A percentile compares a stretch with the other conserved stretches of the same genome.
Conservation (phyloP, 495 filamentous ascomycete genomes). For the Penicillium flavigenum region DNA sequence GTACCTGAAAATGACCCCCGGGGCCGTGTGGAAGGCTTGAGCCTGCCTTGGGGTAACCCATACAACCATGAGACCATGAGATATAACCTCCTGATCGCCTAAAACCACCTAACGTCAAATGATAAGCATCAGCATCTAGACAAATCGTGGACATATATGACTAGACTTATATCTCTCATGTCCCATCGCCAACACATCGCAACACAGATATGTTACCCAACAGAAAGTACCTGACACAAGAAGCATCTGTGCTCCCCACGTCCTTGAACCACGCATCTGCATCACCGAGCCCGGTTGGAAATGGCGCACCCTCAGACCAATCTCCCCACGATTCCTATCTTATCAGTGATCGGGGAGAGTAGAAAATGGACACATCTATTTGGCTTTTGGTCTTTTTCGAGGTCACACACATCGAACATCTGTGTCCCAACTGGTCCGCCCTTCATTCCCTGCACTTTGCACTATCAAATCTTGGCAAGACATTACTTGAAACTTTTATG, state of each 20-base stretch:
- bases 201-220: slow-evolving; percentile 10
- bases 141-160: neutral
- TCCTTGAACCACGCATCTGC: slow-evolving; percentile 11
- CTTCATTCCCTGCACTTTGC: slow-evolving; percentile 6
- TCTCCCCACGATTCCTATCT: slow-evolving; percentile 9
- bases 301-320: neutral
- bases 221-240: slow-evolving; percentile 3
- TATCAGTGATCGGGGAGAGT: neutral
- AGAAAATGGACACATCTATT: slow-evolving; percentile 4
- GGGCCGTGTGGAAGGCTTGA: slow-evolving; percentile 5
- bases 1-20: slow-evolving; percentile 3
- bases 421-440: slow-evolving; percentile 4
- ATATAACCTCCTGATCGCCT: neutral
- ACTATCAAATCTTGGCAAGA: slow-evolving; percentile 14
- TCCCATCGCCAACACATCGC: neutral
- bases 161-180: neutral
- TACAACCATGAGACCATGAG: slow-evolving; percentile 4
- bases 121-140: neutral
- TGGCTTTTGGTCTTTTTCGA: neutral
- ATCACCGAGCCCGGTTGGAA: slow-evolving; percentile 4
- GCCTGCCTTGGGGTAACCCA: slow-evolving; percentile 2
- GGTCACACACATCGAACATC: slow-evolving; percentile 6
- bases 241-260: slow-evolving; percentile 1
- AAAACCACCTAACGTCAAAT: neutral
- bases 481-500: slow-evolving; percentile 12